These are phyloP conservation scores for Zoysia pacifica DNA, from an alignment of 176 grass and related monocot species.

Conservation along the genomic window DNA sequence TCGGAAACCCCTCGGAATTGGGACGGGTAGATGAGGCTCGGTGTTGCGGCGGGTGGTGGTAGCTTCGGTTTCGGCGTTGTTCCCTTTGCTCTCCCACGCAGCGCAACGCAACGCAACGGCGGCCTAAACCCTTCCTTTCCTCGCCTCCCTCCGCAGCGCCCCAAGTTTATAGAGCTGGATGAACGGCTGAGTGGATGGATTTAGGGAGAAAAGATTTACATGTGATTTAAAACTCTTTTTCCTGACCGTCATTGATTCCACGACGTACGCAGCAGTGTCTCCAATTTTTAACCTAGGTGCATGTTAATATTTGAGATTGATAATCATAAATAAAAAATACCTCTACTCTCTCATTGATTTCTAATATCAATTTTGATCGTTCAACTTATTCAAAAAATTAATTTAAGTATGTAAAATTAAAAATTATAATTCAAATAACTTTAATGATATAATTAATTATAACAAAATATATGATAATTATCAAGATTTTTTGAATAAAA, in stretches of 20 bases:
- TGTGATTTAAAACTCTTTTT: not conserved
- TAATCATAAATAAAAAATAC: too few species aligned
- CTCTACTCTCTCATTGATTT: too few species aligned
- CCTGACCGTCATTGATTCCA: not conserved
- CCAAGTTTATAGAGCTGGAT: slow-evolving; percentile 46
- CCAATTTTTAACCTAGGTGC: not conserved
- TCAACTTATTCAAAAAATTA: too few species aligned
- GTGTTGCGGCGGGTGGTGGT: slow-evolving; percentile 14
- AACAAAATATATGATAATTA: too few species aligned
- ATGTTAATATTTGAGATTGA: too few species aligned
- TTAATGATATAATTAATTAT: too few species aligned
- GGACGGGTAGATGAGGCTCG: not conserved
- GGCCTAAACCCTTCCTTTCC: slow-evolving; percentile 60
- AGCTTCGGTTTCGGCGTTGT: slow-evolving; percentile 51
- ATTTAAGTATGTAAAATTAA: too few species aligned
- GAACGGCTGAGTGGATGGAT: not conserved
- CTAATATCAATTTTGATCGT: too few species aligned
- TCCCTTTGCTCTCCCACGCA: slow-evolving; percentile 50
- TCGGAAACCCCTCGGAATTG: slow-evolving; percentile 24
- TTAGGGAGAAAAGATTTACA: slow-evolving; percentile 23
- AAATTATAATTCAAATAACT: too few species aligned
- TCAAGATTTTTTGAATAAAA: too few species aligned
- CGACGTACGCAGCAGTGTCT: not conserved
- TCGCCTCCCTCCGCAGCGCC: slow-evolving; percentile 19
- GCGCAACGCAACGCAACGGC: slow-evolving; percentile 27